Percentiles rank a stretch among this genome's conserved stretches.
phyloP scores from a whole-genome alignment of 352 stramenopile genomes.

The Phytopythium mirpurense region DNA sequence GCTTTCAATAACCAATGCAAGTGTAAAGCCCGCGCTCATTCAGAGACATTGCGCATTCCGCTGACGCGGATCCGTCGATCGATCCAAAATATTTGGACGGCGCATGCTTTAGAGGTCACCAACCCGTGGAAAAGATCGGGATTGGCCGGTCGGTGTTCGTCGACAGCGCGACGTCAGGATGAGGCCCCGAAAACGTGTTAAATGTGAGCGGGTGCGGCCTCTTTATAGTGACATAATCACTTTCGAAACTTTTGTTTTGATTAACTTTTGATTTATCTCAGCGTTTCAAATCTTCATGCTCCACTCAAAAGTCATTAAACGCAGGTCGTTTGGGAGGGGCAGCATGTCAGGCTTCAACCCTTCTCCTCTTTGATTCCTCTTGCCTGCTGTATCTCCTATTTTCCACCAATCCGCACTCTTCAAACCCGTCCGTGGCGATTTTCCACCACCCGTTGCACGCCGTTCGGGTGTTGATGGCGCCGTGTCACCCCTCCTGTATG shows the following conservation, averaged over 20 bases:
- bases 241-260: too few species aligned
- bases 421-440: background rate
- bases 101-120: too few species aligned
- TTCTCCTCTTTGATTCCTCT: slow-evolving; percentile 3
- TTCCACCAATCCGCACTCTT: background rate
- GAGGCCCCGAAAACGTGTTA: background rate
- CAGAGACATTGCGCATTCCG: background rate
- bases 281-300: background rate
- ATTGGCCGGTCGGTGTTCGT: slow-evolving; percentile 5
- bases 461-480: slow-evolving; percentile 4
- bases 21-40: background rate
- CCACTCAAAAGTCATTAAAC: background rate
- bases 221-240: background rate
- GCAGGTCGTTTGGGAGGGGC: background rate
- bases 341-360: background rate
- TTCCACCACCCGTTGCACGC: background rate
- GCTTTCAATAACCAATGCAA: background rate
- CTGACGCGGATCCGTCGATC: too few species aligned
- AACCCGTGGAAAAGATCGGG: too few species aligned
- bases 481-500: slow-evolving; percentile 11
- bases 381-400: background rate
- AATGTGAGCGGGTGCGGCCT: background rate
- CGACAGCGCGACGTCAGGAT: slow-evolving; percentile 3
- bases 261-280: too few species aligned
- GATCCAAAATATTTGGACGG: background rate